Percentiles rank a stretch among this genome's conserved stretches.
phyloP scores from a whole-genome alignment of 176 grass and related monocot species.

The Oryza meyeriana region DNA sequence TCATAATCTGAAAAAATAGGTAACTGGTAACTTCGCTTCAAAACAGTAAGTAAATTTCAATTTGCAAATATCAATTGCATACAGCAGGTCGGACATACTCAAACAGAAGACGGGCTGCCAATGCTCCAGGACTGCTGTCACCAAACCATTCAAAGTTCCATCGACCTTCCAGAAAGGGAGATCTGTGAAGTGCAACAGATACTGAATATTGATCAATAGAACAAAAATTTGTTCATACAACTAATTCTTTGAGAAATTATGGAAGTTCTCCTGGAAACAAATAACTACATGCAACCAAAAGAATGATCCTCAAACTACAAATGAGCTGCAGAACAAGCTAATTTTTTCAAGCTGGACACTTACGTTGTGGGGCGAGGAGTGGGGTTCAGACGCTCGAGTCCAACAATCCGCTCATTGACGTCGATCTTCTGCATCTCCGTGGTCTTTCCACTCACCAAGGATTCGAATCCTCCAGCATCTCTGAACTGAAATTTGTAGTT shows the following conservation, averaged over 20 bases:
- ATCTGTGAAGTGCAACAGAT: constrained; percentile 48
- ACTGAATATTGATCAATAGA: background rate
- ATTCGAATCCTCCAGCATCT: constrained; percentile 85
- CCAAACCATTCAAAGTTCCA: constrained; percentile 98
- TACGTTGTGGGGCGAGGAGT: constrained; percentile 87
- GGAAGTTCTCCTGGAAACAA: background rate
- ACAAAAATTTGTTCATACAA: background rate
- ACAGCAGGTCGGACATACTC: constrained; percentile 62
- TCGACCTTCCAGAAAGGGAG: constrained; percentile 85
- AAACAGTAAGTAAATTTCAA: background rate
- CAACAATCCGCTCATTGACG: constrained; percentile 87
- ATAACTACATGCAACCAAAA: background rate
- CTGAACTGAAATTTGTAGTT: constrained; percentile 67
- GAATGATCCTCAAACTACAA: background rate
- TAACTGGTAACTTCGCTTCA: constrained; percentile 5
- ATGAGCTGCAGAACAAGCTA: background rate
- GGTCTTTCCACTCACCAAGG: constrained; percentile 68
- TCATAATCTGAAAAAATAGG: background rate
- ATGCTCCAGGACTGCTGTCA: constrained; percentile 79
- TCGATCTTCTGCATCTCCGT: constrained; percentile 95
- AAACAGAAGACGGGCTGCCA: constrained; percentile 69
- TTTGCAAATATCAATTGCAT: constrained; percentile 9
- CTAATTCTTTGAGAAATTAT: background rate
- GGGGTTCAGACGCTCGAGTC: constrained; percentile 83
- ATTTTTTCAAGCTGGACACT: background rate